A percentile compares a stretch with the other conserved stretches of the same genome.
phyloP scores from a whole-genome alignment of 306 rosid species.

The Crataegus laevigata region DNA sequence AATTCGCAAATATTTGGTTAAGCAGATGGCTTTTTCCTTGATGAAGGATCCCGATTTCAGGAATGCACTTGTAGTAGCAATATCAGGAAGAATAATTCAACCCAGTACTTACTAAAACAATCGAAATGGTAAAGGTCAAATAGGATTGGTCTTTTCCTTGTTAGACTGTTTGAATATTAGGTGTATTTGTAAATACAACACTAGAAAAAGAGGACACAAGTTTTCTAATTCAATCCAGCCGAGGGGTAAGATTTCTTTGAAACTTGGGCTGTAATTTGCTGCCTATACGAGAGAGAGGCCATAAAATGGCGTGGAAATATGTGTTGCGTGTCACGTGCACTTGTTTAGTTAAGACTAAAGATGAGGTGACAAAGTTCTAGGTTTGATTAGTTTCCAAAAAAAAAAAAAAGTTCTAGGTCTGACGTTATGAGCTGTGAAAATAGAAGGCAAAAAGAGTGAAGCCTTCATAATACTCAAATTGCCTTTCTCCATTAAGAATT shows the following conservation, averaged over 20 bases:
- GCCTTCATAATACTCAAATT: too few relatives aligned
- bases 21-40: conserved; percentile 88
- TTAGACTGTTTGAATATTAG: conserved; percentile 12
- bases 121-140: conserved; percentile 18
- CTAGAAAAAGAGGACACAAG: conserved; percentile 15
- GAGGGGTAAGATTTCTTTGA: conserved; percentile 12
- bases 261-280: not conserved
- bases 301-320: too few relatives aligned
- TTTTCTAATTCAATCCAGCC: conserved; percentile 22
- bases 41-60: conserved; percentile 92
- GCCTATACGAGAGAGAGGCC: too few relatives aligned
- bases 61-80: conserved; percentile 84
- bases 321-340: too few relatives aligned
- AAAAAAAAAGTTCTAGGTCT: too few relatives aligned
- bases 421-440: too few relatives aligned
- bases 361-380: too few relatives aligned
- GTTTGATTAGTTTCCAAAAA: too few relatives aligned
- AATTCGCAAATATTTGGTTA: conserved; percentile 55
- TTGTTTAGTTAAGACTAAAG: too few relatives aligned
- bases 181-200: conserved; percentile 62
- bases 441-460: too few relatives aligned
- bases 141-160: not conserved
- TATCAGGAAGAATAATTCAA: conserved; percentile 68
- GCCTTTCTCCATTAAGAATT: too few relatives aligned
- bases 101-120: conserved; percentile 10